A percentile compares a stretch with the other conserved stretches of the same genome.
phyloP scores from a whole-genome alignment of 257 asterid species.

The Eucommia ulmoides region DNA sequence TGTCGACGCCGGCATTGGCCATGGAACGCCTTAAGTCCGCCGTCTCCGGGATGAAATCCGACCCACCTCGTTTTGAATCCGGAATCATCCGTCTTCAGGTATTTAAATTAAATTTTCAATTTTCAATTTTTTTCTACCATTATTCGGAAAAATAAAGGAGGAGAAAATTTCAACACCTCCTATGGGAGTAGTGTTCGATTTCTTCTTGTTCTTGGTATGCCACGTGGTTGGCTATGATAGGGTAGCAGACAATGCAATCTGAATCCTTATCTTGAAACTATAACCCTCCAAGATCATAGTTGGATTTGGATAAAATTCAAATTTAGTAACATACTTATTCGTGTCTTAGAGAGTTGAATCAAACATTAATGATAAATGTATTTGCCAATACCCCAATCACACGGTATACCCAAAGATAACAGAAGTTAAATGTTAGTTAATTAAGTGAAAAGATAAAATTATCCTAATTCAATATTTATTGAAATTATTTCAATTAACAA shows the following conservation, averaged over 20 bases:
- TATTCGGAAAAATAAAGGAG: background rate
- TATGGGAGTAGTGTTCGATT: background rate
- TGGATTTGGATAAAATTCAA: no score
- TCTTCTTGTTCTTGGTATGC: conserved; percentile 10
- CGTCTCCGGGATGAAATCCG: conserved; percentile 35
- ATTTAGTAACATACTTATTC: no score
- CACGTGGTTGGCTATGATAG: conserved; percentile 63
- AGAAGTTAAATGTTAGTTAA: no score
- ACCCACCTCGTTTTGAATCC: conserved; percentile 30
- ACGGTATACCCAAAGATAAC: no score
- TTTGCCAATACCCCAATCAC: no score
- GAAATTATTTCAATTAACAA: no score
- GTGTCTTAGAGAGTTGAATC: no score
- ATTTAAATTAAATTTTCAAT: background rate
- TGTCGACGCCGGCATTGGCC: conserved; percentile 38
- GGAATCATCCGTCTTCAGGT: conserved; percentile 88
- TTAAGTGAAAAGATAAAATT: no score
- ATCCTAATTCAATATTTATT: no score
- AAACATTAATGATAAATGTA: no score
- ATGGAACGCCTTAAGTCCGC: conserved; percentile 53
- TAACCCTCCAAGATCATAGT: no score
- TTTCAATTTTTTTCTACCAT: background rate
- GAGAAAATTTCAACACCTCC: background rate
- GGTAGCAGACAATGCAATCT: conserved; percentile 17
- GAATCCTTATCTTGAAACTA: conserved; percentile 32